A percentile compares a stretch with the other conserved stretches of the same genome.
phyloP scores from a whole-genome alignment of 331 rosid genomes.

The Pyrus hybrid region DNA sequence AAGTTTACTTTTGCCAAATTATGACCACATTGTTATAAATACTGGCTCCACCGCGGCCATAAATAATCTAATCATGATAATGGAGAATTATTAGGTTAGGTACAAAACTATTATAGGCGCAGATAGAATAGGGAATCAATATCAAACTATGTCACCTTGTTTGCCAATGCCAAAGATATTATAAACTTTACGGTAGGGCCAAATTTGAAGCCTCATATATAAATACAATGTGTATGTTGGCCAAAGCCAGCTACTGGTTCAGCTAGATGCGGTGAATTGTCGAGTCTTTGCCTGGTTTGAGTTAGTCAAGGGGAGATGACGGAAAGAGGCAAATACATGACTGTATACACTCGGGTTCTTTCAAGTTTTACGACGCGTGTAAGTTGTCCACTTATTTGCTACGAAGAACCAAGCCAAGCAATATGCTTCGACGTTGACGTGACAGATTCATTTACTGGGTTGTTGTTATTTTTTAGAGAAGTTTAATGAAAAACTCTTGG shows the following conservation, averaged over 20 bases:
- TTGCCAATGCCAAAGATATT: background rate
- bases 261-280: constrained; percentile 2
- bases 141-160: background rate
- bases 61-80: too few species aligned
- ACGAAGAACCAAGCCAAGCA: background rate
- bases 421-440: background rate
- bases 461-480: background rate
- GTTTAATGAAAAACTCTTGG: too few species aligned
- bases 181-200: background rate
- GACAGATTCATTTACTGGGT: background rate
- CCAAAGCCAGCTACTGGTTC: too few species aligned
- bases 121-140: background rate
- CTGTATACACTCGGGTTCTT: too few species aligned
- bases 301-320: too few species aligned
- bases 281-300: background rate
- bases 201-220: background rate
- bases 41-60: too few species aligned
- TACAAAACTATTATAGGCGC: background rate
- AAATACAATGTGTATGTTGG: too few species aligned
- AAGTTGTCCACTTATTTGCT: background rate
- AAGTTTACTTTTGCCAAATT: too few species aligned
- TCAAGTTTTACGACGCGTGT: background rate
- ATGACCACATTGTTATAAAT: too few species aligned
- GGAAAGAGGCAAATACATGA: too few species aligned
- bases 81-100: background rate